Conservation (phyloP, 2,329 filamentous ascomycete genomes). For the Plectosphaerella sp. region DNA sequence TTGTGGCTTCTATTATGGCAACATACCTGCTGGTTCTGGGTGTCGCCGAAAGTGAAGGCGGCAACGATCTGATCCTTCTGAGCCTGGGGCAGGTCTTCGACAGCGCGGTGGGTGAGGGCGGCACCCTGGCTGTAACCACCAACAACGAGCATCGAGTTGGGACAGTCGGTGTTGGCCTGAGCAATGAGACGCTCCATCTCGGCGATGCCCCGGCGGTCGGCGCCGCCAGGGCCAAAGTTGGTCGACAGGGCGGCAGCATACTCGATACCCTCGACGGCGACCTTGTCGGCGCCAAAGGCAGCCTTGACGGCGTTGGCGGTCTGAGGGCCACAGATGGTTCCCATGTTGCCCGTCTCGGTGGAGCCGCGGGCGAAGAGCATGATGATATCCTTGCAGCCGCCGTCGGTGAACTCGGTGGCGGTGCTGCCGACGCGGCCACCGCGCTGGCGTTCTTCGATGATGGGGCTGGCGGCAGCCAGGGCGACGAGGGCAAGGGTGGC, state of each 20-base stretch:
- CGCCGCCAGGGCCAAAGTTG: constrained; percentile 26
- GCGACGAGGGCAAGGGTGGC: constrained; percentile 9
- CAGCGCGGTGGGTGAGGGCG: constrained; percentile 20
- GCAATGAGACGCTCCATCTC: constrained; percentile 28
- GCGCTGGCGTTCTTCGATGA: constrained; percentile 11
- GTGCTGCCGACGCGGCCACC: constrained; percentile 10
- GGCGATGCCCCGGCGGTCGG: constrained; percentile 21
- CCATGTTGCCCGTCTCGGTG: constrained; percentile 14
- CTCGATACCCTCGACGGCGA: constrained; percentile 22
- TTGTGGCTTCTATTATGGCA: not conserved
- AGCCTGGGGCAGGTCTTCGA: constrained; percentile 16
- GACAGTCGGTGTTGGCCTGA: constrained; percentile 28
- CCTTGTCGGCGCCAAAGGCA: constrained; percentile 13
- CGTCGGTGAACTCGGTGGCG: constrained; percentile 16
- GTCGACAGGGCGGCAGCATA: constrained; percentile 27
- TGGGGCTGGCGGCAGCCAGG: constrained; percentile 10
- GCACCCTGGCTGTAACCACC: constrained; percentile 34
- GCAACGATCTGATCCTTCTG: constrained; percentile 17
- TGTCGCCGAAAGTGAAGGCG: constrained; percentile 21
- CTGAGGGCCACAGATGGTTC: constrained; percentile 12
- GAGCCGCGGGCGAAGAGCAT: constrained; percentile 19
- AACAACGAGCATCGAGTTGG: constrained; percentile 27
- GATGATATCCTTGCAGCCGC: constrained; percentile 18
- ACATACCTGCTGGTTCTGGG: constrained; percentile 11
- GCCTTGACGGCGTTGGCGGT: constrained; percentile 14